Conservation (phyloP, 345 rosid species). For the Melaleuca alternifolia region DNA sequence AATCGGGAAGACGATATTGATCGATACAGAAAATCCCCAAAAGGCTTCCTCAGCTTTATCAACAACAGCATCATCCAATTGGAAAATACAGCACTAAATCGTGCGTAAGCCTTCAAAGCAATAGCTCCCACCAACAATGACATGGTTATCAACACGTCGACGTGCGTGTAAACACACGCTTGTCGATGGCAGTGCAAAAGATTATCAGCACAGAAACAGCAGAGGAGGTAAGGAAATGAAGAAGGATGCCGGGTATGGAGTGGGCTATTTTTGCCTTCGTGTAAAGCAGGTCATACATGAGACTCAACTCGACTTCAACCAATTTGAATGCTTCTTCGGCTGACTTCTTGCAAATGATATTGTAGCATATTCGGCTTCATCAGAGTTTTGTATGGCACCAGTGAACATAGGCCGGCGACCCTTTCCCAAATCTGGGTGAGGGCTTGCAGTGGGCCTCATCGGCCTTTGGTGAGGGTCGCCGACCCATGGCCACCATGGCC, state of each 20-base stretch:
- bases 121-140: conserved; percentile 1
- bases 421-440: too few relatives aligned
- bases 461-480: too few relatives aligned
- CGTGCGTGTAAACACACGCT: neutral
- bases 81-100: neutral
- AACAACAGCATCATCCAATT: conserved; percentile 6
- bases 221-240: neutral
- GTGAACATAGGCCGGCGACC: conserved; percentile 6
- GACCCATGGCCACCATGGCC: too few relatives aligned
- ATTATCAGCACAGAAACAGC: neutral
- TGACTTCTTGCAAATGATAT: neutral
- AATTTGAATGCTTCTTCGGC: conserved; percentile 14
- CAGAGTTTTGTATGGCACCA: conserved; percentile 7
- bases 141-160: neutral
- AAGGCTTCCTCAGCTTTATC: neutral
- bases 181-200: neutral
- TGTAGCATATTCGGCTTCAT: neutral
- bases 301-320: conserved; percentile 20
- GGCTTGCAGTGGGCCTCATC: too few relatives aligned
- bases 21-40: neutral
- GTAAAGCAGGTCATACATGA: conserved; percentile 23
- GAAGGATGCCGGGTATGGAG: neutral
- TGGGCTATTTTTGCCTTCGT: conserved; percentile 5
- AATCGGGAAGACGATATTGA: neutral
- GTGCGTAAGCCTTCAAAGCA: neutral